Percentiles rank a stretch among this genome's conserved stretches.
Evolutionary conservation across 78 protist species (phyloP).

Genomic region (Dictyostelium purpureum): DNA sequence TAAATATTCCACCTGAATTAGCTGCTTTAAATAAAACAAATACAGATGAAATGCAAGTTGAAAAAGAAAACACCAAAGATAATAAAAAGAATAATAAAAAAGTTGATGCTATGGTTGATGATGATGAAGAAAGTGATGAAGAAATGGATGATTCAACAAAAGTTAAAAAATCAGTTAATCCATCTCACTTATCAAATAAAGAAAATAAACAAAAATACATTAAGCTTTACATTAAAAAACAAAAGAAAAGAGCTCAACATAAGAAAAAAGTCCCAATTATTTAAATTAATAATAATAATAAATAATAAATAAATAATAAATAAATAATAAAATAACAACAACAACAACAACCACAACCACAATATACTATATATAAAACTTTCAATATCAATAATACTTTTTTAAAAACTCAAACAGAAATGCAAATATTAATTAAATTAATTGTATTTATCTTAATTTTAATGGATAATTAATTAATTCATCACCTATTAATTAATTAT

Average conservation of each 20-base stretch:
- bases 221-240: neutral
- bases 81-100: neutral
- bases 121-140: constrained; percentile 7
- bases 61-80: neutral
- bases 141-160: constrained; percentile 1
- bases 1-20: constrained; percentile 20
- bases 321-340: too few species aligned
- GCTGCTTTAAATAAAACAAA: constrained; percentile 1
- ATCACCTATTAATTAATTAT: too few species aligned
- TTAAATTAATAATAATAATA: neutral
- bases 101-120: neutral
- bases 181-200: neutral
- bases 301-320: too few species aligned
- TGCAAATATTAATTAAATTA: too few species aligned
- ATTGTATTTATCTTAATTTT: too few species aligned
- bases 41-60: neutral
- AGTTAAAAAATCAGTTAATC: neutral
- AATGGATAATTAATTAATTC: too few species aligned
- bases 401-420: too few species aligned
- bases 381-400: too few species aligned
- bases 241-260: neutral
- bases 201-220: constrained; percentile 1
- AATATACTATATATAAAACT: too few species aligned
- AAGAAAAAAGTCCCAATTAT: neutral
- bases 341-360: too few species aligned